Conservation (phyloP, 805 yeast genomes). For the Scheffersomyces spartinae region DNA sequence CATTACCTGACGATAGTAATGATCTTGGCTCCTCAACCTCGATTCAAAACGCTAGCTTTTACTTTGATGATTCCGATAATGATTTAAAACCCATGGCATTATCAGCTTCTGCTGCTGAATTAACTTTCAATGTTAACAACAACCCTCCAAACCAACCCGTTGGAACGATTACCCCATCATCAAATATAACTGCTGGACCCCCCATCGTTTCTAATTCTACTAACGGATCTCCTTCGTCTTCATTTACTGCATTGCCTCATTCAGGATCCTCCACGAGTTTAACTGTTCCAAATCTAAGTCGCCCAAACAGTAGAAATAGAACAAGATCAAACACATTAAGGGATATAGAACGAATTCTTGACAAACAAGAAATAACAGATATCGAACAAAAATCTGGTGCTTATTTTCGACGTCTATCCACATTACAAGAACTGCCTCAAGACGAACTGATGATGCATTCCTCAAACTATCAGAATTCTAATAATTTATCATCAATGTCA, state of each 20-base stretch:
- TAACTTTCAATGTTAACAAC: constrained; percentile 5
- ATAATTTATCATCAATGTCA: constrained; percentile 8
- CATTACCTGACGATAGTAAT: constrained; percentile 13
- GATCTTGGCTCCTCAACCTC: constrained; percentile 2
- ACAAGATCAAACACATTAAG: constrained; percentile 24
- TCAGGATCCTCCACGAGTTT: constrained; percentile 6
- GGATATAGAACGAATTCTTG: constrained; percentile 20
- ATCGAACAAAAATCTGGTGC: constrained; percentile 46
- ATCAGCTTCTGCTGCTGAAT: constrained; percentile 13
- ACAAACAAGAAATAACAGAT: constrained; percentile 25
- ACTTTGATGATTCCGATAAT: constrained; percentile 1
- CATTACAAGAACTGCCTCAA: constrained; percentile 41
- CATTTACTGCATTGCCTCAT: constrained; percentile 5
- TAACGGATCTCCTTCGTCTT: constrained; percentile 8
- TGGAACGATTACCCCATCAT: constrained; percentile 1
- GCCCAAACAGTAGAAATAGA: constrained; percentile 11
- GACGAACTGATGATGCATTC: constrained; percentile 10
- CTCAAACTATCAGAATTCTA: constrained; percentile 2
- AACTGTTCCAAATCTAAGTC: constrained; percentile 5
- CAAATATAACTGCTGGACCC: constrained; percentile 1
- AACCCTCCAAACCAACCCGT: constrained; percentile 1
- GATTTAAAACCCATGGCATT: constrained; percentile 8
- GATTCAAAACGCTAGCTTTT: neutral
- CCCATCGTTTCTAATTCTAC: constrained; percentile 6
- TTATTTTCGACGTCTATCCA: constrained; percentile 53